Evolutionary conservation across 2,329 filamentous ascomycete genomes (phyloP).

Genomic region (Aspergillus chevalieri): DNA sequence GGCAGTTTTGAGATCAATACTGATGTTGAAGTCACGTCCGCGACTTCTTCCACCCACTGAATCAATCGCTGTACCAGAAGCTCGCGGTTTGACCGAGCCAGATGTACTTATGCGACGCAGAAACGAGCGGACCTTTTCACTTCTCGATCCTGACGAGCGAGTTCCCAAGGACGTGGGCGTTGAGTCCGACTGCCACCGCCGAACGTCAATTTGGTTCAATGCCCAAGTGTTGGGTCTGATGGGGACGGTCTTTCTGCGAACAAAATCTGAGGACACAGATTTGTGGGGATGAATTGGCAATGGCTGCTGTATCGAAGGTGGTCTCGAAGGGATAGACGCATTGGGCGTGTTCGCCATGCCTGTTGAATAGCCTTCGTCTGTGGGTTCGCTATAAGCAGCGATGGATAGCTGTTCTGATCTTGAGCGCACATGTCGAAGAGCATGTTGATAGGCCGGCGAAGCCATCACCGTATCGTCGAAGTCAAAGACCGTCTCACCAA

Average conservation of each 20-base stretch:
- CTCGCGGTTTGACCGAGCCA: neutral
- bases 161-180: slow-evolving; percentile 2
- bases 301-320: slow-evolving; percentile 1
- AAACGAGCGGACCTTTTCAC: slow-evolving; percentile 14
- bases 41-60: slow-evolving; percentile 5
- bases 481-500: slow-evolving; percentile 27
- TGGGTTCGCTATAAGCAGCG: slow-evolving; percentile 7
- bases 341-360: slow-evolving; percentile 12
- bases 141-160: slow-evolving; percentile 12
- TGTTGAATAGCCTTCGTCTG: slow-evolving; percentile 25
- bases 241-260: slow-evolving; percentile 16
- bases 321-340: slow-evolving; percentile 6
- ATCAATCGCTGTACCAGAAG: neutral
- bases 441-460: slow-evolving; percentile 20
- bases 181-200: slow-evolving; percentile 16
- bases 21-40: slow-evolving; percentile 24
- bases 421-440: slow-evolving; percentile 9
- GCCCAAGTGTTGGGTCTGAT: slow-evolving; percentile 6
- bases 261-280: slow-evolving; percentile 6
- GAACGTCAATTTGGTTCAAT: slow-evolving; percentile 5
- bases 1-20: slow-evolving; percentile 29
- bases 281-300: slow-evolving; percentile 13
- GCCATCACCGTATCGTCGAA: slow-evolving; percentile 25
- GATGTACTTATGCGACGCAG: slow-evolving; percentile 12
- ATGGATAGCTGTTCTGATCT: slow-evolving; percentile 5